A percentile compares a stretch with the other conserved stretches of the same genome.
phyloP scores from a whole-genome alignment of 306 rosid genomes.

The Begonia loranthoides region DNA sequence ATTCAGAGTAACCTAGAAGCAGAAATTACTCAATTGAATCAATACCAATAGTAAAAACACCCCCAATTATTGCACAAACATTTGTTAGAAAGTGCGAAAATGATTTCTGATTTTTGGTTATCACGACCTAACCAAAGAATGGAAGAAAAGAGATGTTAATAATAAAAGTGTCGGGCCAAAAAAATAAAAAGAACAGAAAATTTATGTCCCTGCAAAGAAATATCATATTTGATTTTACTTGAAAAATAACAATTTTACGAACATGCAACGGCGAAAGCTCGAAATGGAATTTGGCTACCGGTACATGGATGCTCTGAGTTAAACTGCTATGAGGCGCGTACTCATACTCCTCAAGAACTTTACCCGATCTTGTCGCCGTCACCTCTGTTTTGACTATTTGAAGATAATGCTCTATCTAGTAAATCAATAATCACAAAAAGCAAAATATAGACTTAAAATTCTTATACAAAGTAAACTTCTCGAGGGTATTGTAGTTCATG shows the following conservation, averaged over 20 bases:
- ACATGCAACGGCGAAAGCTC: constrained; percentile 99
- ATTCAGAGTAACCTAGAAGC: background rate
- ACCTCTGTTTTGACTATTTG: constrained; percentile 91
- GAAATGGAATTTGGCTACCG: constrained; percentile 77
- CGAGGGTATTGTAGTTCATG: no score
- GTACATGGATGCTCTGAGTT: constrained; percentile 50
- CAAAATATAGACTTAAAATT: background rate
- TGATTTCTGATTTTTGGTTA: constrained; percentile 67
- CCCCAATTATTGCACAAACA: constrained; percentile 92
- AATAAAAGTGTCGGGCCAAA: background rate
- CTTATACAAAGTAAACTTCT: no score
- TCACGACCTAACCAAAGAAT: constrained; percentile 41
- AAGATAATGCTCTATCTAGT: constrained; percentile 94
- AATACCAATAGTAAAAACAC: constrained; percentile 87
- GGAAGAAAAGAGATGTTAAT: constrained; percentile 4
- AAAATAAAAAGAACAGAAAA: background rate
- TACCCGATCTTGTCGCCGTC: constrained; percentile 29
- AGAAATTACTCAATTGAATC: background rate
- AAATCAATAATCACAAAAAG: background rate
- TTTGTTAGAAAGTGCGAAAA: constrained; percentile 89
- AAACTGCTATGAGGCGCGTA: constrained; percentile 92
- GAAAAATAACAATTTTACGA: background rate
- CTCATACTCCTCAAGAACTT: constrained; percentile 79
- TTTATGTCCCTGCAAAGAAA: background rate
- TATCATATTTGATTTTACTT: background rate